A percentile compares a stretch with the other conserved stretches of the same genome.
These are phyloP conservation scores for Lolium perenne DNA, from an alignment of 176 grass and related monocot genomes.

Conservation along the genomic window DNA sequence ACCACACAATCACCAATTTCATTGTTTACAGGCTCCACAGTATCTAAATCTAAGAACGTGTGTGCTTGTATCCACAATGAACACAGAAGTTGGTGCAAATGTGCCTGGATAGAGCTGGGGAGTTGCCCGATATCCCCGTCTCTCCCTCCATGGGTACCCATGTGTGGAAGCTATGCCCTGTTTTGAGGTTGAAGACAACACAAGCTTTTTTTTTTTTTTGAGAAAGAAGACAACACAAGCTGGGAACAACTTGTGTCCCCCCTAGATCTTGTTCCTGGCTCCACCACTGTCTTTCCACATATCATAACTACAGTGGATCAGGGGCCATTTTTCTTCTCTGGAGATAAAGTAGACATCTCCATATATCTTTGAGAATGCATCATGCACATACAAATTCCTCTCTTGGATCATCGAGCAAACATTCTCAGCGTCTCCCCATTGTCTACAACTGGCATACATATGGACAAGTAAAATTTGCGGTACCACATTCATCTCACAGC, in stretches of 20 bases:
- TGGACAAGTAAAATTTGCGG: conserved; percentile 59
- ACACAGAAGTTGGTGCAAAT: neutral
- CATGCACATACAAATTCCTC: conserved; percentile 48
- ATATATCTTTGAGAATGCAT: conserved; percentile 57
- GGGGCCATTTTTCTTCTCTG: conserved; percentile 10
- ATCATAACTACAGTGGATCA: conserved; percentile 20
- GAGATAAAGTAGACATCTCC: conserved; percentile 58
- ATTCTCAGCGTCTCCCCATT: conserved; percentile 44
- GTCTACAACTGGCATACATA: conserved; percentile 60
- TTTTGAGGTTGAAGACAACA: neutral
- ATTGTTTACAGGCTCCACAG: conserved; percentile 6
- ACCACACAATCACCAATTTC: conserved; percentile 8
- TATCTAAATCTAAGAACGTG: neutral
- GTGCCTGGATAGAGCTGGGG: neutral
- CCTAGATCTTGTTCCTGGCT: neutral
- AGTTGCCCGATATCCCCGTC: neutral
- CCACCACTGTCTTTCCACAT: neutral
- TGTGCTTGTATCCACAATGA: conserved; percentile 35
- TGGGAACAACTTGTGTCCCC: neutral
- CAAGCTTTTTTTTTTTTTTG: no score
- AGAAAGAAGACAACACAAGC: neutral
- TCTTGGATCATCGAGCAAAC: conserved; percentile 57
- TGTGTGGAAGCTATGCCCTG: neutral
- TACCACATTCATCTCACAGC: conserved; percentile 54
- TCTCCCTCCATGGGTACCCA: neutral